Base-by-base conservation (phyloP, 2,329 filamentous ascomycete species). In the Penicillium sp. region DNA sequence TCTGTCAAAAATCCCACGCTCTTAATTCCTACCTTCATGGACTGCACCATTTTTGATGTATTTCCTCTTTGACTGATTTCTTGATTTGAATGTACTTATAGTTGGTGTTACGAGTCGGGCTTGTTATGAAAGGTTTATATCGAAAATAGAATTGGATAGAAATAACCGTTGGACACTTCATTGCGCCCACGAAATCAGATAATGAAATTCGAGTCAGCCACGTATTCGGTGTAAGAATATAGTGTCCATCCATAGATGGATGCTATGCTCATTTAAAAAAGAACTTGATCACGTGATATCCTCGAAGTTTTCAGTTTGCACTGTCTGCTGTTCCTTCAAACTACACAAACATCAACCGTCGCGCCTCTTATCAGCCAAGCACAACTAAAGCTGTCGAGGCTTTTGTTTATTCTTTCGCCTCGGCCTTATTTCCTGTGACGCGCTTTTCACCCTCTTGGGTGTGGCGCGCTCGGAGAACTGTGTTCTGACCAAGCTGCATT, bases 241-340 rank as follows among this genome's bases (percentile, higher is more conserved):
- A 8, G 6, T 14, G 5, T 9, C 18, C 8, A 9, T 22, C 2
- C 6, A 29, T 29, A 9, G 26, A 18, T 38, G 13, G 13, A 22
- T 9, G 38, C 20, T 24, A 13, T 2, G 13, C 7, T 20, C 37
- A 20, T 1, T 8, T 42, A 4, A 22, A 4, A 22, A 10, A n/a
- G n/a, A n/a, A n/a, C n/a, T n/a, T n/a, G 0, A 2, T 9, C 61
- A 65, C 60, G 54, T 64, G 62, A 63, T 7, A 4, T 0, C 0
- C 3, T 1, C 68, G 65, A 59, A 65, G 70, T 26, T 49, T 49
- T 42, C 45, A 43, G 52, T 74, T 74, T 74, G 72, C 72, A 74
- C 56, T 74, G 72, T 74, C 72, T 74, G 72, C 60, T 64, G 58
- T 58, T 64, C 50, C 66, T 74, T 73, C 72, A 74, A 74, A 74